phyloP scores from a whole-genome alignment of 2,329 filamentous ascomycete species.

The Escovopsis weberi region DNA sequence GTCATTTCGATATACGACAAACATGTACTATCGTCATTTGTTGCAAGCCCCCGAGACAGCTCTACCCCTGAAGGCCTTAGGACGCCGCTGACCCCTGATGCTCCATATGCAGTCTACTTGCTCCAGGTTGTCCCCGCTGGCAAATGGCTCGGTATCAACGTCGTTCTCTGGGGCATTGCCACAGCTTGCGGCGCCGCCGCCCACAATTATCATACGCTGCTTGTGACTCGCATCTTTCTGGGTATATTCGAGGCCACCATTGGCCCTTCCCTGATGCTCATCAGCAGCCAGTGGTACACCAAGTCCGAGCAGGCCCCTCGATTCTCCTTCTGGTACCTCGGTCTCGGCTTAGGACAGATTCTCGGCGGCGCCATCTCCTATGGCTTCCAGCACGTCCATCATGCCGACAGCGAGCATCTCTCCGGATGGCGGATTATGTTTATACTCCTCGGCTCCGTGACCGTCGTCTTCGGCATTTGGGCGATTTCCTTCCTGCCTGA shows the following conservation, averaged over 20 bases:
- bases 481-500: constrained; percentile 21
- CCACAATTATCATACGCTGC: constrained; percentile 35
- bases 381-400: constrained; percentile 36
- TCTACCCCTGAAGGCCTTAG: too few relatives aligned
- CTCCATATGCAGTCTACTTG: constrained; percentile 29
- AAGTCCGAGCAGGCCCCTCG: constrained; percentile 45
- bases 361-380: constrained; percentile 49
- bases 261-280: constrained; percentile 44
- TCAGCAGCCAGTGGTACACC: constrained; percentile 47
- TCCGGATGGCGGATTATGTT: constrained; percentile 60
- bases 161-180: constrained; percentile 43
- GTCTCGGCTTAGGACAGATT: constrained; percentile 46
- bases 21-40: neutral
- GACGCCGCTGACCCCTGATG: too few relatives aligned
- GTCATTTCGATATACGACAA: constrained; percentile 4
- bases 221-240: constrained; percentile 41
- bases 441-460: constrained; percentile 46
- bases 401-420: constrained; percentile 32
- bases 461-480: constrained; percentile 18
- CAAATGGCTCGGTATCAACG: constrained; percentile 46
- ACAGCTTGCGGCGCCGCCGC: constrained; percentile 39
- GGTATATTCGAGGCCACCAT: constrained; percentile 48
- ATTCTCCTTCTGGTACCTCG: constrained; percentile 47
- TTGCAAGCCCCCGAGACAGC: neutral
- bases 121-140: constrained; percentile 45